Conservation (phyloP, 1,284 basidiomycete species). For the Austroboletus novae-zelandiae region DNA sequence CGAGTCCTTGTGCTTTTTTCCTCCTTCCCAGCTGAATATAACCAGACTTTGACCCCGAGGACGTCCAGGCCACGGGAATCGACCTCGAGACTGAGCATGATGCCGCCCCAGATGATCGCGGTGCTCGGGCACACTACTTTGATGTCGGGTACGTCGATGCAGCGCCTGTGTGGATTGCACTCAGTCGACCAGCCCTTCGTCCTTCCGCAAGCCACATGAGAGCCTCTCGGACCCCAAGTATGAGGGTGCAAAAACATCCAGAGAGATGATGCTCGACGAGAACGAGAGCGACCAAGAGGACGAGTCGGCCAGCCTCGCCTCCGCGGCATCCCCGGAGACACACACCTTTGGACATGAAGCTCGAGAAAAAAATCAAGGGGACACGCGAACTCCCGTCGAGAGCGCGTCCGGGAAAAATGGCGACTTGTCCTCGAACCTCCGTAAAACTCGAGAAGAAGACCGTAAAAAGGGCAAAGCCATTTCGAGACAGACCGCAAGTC, state of each 20-base stretch:
- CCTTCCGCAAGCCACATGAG: constrained; percentile 61
- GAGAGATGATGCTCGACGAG: constrained; percentile 55
- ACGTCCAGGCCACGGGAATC: constrained; percentile 40
- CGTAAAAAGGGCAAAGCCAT: constrained; percentile 79
- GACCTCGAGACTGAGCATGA: constrained; percentile 30
- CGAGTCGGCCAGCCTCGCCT: constrained; percentile 6
- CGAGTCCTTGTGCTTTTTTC: constrained; percentile 30
- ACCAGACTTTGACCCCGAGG: constrained; percentile 79
- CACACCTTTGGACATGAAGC: constrained; percentile 6
- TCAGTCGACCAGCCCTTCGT: constrained; percentile 54
- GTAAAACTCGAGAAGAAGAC: constrained; percentile 62
- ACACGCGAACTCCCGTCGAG: neutral
- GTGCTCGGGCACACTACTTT: constrained; percentile 74
- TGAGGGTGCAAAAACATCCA: constrained; percentile 60
- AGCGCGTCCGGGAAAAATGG: constrained; percentile 34
- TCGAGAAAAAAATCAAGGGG: constrained; percentile 1
- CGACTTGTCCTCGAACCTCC: constrained; percentile 53
- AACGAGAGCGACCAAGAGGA: constrained; percentile 7
- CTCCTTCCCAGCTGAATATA: constrained; percentile 7
- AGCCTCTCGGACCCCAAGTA: constrained; percentile 74
- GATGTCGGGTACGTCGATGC: constrained; percentile 68
- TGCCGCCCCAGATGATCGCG: constrained; percentile 27
- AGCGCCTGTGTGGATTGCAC: constrained; percentile 10
- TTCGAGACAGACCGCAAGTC: constrained; percentile 74
- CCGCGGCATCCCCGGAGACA: constrained; percentile 30